Conservation (phyloP, 441 rosid species). For the Metrosideros polymorpha region DNA sequence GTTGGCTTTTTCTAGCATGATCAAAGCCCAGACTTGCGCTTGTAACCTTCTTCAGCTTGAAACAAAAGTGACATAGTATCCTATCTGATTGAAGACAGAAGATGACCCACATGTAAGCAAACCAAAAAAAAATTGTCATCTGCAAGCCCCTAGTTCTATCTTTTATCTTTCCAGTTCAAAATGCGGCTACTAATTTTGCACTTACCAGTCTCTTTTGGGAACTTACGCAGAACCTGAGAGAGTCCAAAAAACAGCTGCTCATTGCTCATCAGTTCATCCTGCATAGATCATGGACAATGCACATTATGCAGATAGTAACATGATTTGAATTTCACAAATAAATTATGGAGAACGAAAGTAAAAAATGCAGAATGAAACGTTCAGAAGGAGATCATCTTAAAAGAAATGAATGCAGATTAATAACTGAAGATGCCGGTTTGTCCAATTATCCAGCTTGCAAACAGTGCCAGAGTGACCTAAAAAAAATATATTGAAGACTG, state of each 20-base stretch:
- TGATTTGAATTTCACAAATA: not conserved
- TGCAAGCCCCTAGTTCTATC: not conserved
- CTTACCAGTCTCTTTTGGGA: constrained; percentile 95
- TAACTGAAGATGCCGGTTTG: not conserved
- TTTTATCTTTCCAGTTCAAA: not conserved
- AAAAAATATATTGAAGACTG: constrained; percentile 26
- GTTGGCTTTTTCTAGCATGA: constrained; percentile 80
- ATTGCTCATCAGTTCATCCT: constrained; percentile 97
- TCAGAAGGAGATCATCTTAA: not conserved
- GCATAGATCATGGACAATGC: constrained; percentile 12
- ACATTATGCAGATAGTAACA: not conserved
- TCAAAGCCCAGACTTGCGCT: constrained; percentile 54
- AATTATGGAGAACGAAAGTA: not conserved
- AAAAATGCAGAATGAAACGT: not conserved
- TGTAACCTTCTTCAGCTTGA: constrained; percentile 81
- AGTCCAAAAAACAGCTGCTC: constrained; percentile 96
- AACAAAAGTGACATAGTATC: constrained; percentile 98
- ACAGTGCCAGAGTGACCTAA: constrained; percentile 2
- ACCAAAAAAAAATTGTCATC: not conserved
- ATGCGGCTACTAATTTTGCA: not conserved
- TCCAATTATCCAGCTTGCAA: not conserved
- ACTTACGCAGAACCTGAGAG: constrained; percentile 89
- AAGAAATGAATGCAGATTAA: not conserved
- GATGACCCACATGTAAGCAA: constrained; percentile 5
- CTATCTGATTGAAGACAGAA: constrained; percentile 51